These are phyloP conservation scores for Fusarium nurragi DNA, from an alignment of 2,329 filamentous ascomycete species.

Conservation along the genomic window DNA sequence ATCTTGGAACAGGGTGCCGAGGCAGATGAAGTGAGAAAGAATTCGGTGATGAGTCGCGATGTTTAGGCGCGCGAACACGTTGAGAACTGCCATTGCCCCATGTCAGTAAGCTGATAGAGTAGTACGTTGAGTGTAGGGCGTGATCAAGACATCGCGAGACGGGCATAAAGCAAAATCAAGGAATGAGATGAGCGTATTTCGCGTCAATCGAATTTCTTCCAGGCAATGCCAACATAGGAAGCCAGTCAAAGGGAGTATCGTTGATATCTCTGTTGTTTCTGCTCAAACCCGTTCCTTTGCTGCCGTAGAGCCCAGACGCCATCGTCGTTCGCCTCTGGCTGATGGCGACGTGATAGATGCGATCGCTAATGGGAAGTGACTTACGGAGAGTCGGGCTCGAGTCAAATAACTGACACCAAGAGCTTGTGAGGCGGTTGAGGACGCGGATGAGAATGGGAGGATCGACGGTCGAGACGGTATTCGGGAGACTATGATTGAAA, in stretches of 20 bases:
- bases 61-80: conserved; percentile 22
- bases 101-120: conserved; percentile 24
- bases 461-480: conserved; percentile 34
- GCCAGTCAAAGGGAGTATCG: conserved; percentile 20
- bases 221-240: conserved; percentile 19
- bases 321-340: conserved; percentile 12
- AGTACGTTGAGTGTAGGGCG: conserved; percentile 2
- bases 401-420: conserved; percentile 36
- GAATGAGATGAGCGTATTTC: conserved; percentile 6
- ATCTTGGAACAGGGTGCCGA: conserved; percentile 55
- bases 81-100: conserved; percentile 32
- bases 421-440: conserved; percentile 30
- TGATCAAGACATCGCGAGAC: conserved; percentile 18
- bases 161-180: not conserved
- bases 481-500: conserved; percentile 37
- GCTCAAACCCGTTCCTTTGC: conserved; percentile 13
- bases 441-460: conserved; percentile 34
- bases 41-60: conserved; percentile 22
- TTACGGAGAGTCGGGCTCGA: conserved; percentile 40
- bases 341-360: conserved; percentile 7
- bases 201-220: conserved; percentile 23
- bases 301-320: conserved; percentile 6
- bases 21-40: conserved; percentile 17
- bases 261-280: conserved; percentile 27
- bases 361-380: conserved; percentile 22